Conservation (phyloP, 768 basidiomycete genomes). For the Suillus bovinus region DNA sequence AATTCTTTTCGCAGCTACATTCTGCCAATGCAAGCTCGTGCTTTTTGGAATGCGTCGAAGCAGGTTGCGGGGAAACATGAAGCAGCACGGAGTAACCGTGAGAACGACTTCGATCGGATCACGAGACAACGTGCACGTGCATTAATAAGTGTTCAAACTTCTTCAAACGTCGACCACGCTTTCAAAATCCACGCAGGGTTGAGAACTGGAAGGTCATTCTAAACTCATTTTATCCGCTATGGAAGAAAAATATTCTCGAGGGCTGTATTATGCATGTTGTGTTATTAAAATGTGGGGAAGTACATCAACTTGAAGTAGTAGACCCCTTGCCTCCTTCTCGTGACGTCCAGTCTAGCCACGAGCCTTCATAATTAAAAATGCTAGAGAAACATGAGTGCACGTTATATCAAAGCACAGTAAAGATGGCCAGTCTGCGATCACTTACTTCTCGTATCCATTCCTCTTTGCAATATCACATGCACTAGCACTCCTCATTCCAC, state of each 20-base stretch:
- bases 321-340: slow-evolving; percentile 44
- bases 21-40: background rate
- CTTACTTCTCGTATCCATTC: slow-evolving; percentile 81
- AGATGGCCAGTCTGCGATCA: background rate
- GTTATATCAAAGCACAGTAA: slow-evolving; percentile 8
- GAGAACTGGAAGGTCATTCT: background rate
- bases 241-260: background rate
- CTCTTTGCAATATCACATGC: slow-evolving; percentile 82
- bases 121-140: slow-evolving; percentile 1
- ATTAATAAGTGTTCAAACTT: background rate
- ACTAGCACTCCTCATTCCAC: slow-evolving; percentile 78
- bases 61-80: slow-evolving; percentile 9
- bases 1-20: slow-evolving; percentile 1
- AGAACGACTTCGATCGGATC: background rate
- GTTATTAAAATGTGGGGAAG: slow-evolving; percentile 2
- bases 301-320: slow-evolving; percentile 9
- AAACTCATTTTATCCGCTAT: background rate
- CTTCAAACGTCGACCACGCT: background rate
- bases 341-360: slow-evolving; percentile 85
- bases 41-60: slow-evolving; percentile 5
- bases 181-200: background rate
- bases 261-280: slow-evolving; percentile 5
- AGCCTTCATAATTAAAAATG: slow-evolving; percentile 78
- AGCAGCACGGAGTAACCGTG: background rate
- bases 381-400: slow-evolving; percentile 29